Conservation (phyloP, 2,329 filamentous ascomycete genomes). For the Aspergillus chevalieri region DNA sequence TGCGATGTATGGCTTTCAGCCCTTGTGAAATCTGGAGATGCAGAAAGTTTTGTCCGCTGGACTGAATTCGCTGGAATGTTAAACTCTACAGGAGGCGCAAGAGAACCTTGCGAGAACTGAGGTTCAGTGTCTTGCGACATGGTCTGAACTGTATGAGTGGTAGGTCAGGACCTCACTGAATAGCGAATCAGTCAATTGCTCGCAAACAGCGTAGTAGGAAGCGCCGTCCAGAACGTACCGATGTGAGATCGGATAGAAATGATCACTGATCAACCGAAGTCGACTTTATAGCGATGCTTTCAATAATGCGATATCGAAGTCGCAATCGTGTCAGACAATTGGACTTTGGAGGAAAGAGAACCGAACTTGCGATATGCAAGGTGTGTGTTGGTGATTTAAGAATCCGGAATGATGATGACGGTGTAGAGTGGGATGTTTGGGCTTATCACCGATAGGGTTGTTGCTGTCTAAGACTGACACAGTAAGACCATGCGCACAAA, state of each 20-base stretch:
- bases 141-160: conserved; percentile 6
- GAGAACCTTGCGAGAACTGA: conserved; percentile 26
- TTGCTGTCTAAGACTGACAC: conserved; percentile 1
- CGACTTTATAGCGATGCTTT: not conserved
- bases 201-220: no score
- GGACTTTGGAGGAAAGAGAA: no score
- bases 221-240: no score
- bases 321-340: not conserved
- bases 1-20: conserved; percentile 27
- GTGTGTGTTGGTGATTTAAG: conserved; percentile 2
- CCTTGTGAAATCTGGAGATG: conserved; percentile 29
- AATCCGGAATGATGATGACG: not conserved
- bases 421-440: conserved; percentile 2
- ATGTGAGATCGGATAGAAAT: no score
- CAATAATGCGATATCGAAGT: not conserved
- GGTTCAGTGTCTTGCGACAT: conserved; percentile 29
- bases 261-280: not conserved
- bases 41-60: conserved; percentile 26
- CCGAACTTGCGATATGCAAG: not conserved
- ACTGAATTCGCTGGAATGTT: conserved; percentile 30
- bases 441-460: conserved; percentile 24
- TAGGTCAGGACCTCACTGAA: conserved; percentile 1
- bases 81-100: conserved; percentile 36
- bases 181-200: conserved; percentile 1
- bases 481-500: not conserved